These are phyloP conservation scores for Chaetomiaceae sp. DNA, from an alignment of 2,329 filamentous ascomycete genomes.

Conservation along the genomic window DNA sequence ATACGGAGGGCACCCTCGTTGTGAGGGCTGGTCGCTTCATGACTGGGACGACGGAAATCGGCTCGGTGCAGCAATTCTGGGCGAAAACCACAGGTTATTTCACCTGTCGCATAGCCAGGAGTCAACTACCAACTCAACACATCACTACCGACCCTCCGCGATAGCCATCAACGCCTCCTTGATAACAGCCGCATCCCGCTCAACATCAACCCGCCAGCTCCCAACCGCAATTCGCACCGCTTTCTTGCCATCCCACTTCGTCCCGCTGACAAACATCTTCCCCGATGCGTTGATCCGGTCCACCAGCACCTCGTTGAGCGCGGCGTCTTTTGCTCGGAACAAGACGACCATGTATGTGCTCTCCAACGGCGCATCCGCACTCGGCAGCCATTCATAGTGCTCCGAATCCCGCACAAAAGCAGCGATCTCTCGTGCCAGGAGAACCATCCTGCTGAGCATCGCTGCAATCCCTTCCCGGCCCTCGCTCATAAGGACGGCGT, in stretches of 20 bases:
- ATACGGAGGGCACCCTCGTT: too few species aligned
- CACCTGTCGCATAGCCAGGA: not conserved
- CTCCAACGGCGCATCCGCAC: slow-evolving; percentile 37
- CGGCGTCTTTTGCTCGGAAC: slow-evolving; percentile 65
- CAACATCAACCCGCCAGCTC: slow-evolving; percentile 73
- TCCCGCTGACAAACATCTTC: slow-evolving; percentile 79
- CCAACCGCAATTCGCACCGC: slow-evolving; percentile 82
- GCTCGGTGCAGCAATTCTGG: too few species aligned
- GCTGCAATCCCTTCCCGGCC: slow-evolving; percentile 63
- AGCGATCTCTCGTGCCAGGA: slow-evolving; percentile 64
- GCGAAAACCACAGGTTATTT: not conserved
- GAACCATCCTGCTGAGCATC: slow-evolving; percentile 69
- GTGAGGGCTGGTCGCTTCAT: too few species aligned
- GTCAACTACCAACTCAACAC: not conserved
- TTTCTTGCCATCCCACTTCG: slow-evolving; percentile 66
- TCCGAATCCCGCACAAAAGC: slow-evolving; percentile 56
- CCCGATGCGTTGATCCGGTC: slow-evolving; percentile 67
- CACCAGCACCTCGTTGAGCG: slow-evolving; percentile 63
- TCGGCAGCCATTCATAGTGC: slow-evolving; percentile 64
- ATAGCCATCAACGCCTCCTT: slow-evolving; percentile 45
- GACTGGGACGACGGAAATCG: too few species aligned
- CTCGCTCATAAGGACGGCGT: slow-evolving; percentile 72
- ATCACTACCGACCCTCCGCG: slow-evolving; percentile 8
- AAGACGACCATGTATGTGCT: slow-evolving; percentile 65
- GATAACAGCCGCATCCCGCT: slow-evolving; percentile 63